A percentile compares a stretch with the other conserved stretches of the same genome.
phyloP scores from a whole-genome alignment of 2,329 filamentous ascomycete species.

The Colletotrichum cordylinicola region DNA sequence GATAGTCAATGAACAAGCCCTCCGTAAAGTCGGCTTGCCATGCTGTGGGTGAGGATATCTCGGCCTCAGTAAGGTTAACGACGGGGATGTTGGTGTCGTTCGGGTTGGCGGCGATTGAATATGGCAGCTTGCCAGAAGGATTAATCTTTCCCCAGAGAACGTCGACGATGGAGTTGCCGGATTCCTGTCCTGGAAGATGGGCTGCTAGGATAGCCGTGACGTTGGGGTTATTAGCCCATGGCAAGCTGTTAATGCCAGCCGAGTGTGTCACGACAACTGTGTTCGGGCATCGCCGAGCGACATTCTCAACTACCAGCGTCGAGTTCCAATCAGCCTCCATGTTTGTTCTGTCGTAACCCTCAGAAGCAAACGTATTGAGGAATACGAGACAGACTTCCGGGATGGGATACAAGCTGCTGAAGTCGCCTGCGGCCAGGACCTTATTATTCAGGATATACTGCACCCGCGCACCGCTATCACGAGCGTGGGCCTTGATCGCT shows the following conservation, averaged over 20 bases:
- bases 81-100: conserved; percentile 49
- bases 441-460: conserved; percentile 52
- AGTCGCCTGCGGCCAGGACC: conserved; percentile 51
- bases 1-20: conserved; percentile 60
- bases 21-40: conserved; percentile 57
- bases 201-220: conserved; percentile 81
- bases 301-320: conserved; percentile 61
- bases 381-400: conserved; percentile 72
- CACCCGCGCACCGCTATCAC: conserved; percentile 55
- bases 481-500: conserved; percentile 66
- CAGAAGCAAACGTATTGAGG: conserved; percentile 71
- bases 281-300: conserved; percentile 55
- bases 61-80: conserved; percentile 59
- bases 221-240: conserved; percentile 66
- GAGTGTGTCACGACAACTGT: conserved; percentile 69
- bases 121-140: conserved; percentile 54
- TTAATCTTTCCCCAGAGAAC: conserved; percentile 67
- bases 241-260: conserved; percentile 61
- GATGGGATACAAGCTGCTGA: conserved; percentile 54
- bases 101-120: conserved; percentile 54
- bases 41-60: conserved; percentile 62
- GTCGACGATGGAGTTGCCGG: conserved; percentile 76
- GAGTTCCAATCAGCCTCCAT: conserved; percentile 70
- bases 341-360: conserved; percentile 63
- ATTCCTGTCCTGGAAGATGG: conserved; percentile 77